Base-by-base conservation (phyloP, 352 stramenopile species). In the Thalassiosira exigua region DNA sequence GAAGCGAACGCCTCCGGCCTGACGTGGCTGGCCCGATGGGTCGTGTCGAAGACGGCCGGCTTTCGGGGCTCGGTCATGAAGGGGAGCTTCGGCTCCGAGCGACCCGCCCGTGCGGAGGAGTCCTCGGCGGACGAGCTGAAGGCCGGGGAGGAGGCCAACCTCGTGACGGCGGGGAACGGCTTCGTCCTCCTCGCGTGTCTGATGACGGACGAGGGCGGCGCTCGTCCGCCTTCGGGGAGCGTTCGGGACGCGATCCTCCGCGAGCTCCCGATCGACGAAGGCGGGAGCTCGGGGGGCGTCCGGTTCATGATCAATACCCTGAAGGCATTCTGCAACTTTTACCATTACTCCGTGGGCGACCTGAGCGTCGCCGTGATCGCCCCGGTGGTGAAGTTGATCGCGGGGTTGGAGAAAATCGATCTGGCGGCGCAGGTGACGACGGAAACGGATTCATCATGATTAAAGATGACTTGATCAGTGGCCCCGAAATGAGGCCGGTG, bases 251-350 rank as follows among this genome's bases (percentile, higher is more conserved):
- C 72, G 3, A 83, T 93, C n/a, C n/a, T 89, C 17, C 44, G 64
- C 0, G 68, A 88, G 70, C 73, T 93, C 59, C 84, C 88, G 27
- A 22, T 60, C 26, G 67, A 84, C 46, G 56, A 73, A 57, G 54
- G 11, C 54, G 64, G 33, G 69, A 78, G 60, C 19, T 85, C 77
- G 56, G 72, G 67, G 44, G 82, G 73, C 24, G 56, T 91, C 32
- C 64, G 72, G 57, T 83, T 92, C 48, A 82, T 92, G 26, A 81
- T 90, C 42, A 92, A 91, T 30, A 90, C 79, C 22, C 65, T 93
- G 11, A 90, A 90, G 27, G 86, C 86, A n/a, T 92, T 92, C 52
- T 91, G 86, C 60, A 93, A 93, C 61, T 91, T 89, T 53, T 92
- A 92, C 69, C 82, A 91, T 56, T 88, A 85, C 56, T 87, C 84